A percentile compares a stretch with the other conserved stretches of the same genome.
These are phyloP conservation scores for Rosa multiflora DNA, from an alignment of 306 rosid genomes.

Conservation along the genomic window DNA sequence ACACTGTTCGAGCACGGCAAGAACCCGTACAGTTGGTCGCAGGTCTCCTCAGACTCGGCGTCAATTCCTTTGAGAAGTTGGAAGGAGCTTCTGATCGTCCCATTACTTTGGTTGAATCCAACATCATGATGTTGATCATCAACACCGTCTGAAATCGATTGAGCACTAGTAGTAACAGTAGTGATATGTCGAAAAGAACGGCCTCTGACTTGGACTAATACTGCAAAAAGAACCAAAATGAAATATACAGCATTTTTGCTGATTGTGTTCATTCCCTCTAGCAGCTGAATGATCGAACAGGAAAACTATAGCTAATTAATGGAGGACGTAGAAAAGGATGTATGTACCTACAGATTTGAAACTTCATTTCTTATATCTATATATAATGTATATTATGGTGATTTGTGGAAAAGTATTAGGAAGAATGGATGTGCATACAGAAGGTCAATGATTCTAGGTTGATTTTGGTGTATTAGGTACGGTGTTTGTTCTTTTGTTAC, in stretches of 20 bases:
- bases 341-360: background rate
- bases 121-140: background rate
- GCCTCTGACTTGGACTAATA: conserved; percentile 4
- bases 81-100: background rate
- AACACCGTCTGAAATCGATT: conserved; percentile 20
- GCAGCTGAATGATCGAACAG: background rate
- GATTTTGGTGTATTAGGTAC: background rate
- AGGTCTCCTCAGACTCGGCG: background rate
- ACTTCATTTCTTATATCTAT: background rate
- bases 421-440: background rate
- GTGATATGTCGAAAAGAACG: background rate
- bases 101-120: background rate
- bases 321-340: background rate
- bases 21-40: conserved; percentile 57
- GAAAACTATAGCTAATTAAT: background rate
- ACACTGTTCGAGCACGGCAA: conserved; percentile 52
- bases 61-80: conserved; percentile 2
- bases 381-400: background rate
- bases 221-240: conserved; percentile 9
- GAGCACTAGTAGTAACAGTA: background rate
- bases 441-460: conserved; percentile 8
- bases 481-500: background rate
- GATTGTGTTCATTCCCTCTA: background rate
- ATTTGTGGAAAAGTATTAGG: background rate
- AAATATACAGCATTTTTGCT: conserved; percentile 10